Evolutionary conservation across 208 protist genomes (phyloP).

Genomic region (Angomonas ambiguus): DNA sequence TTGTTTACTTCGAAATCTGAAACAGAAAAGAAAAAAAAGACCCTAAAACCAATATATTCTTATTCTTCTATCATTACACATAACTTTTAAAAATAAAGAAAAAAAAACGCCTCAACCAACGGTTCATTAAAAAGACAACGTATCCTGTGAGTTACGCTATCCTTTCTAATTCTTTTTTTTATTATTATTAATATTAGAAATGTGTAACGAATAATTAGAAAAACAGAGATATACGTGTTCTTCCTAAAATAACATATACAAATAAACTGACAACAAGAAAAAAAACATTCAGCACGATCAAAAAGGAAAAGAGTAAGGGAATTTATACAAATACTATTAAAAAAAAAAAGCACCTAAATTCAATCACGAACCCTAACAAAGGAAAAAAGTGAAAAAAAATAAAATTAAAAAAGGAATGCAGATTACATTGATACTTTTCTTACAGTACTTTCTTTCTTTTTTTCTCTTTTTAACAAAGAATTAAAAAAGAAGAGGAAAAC

Average conservation of each 20-base stretch:
- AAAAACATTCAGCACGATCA: too few species aligned
- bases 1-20: background rate
- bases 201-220: slow-evolving; percentile 4
- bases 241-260: slow-evolving; percentile 15
- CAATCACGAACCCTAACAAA: slow-evolving; percentile 2
- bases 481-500: background rate
- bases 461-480: background rate
- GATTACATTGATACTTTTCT: background rate
- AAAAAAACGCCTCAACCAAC: slow-evolving; percentile 11
- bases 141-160: background rate
- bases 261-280: too few species aligned
- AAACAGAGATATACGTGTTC: slow-evolving; percentile 4
- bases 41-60: background rate
- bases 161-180: background rate
- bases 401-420: background rate
- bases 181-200: slow-evolving; percentile 1
- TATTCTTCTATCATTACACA: background rate
- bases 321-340: slow-evolving; percentile 17
- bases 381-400: slow-evolving; percentile 11
- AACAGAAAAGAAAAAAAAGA: slow-evolving; percentile 2
- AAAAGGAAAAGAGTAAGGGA: too few species aligned
- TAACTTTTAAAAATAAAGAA: slow-evolving; percentile 4
- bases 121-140: slow-evolving; percentile 10
- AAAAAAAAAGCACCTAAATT: slow-evolving; percentile 11
- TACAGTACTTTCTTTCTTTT: background rate